Conservation (phyloP, 257 asterid genomes). For the Vinca minor region DNA sequence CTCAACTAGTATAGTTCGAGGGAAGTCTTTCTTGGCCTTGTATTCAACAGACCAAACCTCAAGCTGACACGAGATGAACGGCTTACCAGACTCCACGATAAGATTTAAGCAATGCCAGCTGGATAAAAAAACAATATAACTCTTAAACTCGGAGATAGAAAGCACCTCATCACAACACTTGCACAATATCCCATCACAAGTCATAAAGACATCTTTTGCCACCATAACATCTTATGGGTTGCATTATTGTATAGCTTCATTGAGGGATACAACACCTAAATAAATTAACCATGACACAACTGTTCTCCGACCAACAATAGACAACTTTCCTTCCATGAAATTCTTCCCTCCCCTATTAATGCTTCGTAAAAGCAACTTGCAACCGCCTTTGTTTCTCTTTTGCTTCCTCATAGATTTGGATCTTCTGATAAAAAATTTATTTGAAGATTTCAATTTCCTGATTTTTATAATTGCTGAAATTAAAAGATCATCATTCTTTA, state of each 20-base stretch:
- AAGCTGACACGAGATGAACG: constrained; percentile 75
- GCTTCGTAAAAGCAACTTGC: constrained; percentile 72
- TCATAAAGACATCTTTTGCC: constrained; percentile 64
- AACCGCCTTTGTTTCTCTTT: constrained; percentile 63
- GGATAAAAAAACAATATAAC: constrained; percentile 56
- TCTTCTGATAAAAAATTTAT: constrained; percentile 39
- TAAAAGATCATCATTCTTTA: constrained; percentile 65
- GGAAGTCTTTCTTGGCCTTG: constrained; percentile 53
- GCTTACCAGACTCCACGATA: constrained; percentile 75
- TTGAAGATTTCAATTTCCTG: constrained; percentile 40
- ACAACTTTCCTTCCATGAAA: constrained; percentile 66
- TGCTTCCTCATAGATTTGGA: constrained; percentile 48
- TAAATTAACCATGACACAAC: constrained; percentile 85
- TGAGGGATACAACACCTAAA: constrained; percentile 51
- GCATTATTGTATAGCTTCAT: constrained; percentile 73
- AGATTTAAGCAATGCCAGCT: constrained; percentile 62
- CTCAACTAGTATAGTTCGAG: constrained; percentile 43
- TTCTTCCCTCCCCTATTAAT: constrained; percentile 63
- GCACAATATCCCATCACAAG: constrained; percentile 76
- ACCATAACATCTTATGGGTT: constrained; percentile 46
- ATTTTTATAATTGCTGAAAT: constrained; percentile 66
- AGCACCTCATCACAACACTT: constrained; percentile 58
- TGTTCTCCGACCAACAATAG: constrained; percentile 53
- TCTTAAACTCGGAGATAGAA: constrained; percentile 63
- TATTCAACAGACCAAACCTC: constrained; percentile 97